A percentile compares a stretch with the other conserved stretches of the same genome.
Conservation (phyloP, 2,329 filamentous ascomycete species). For the Fusarium azukiicola region DNA sequence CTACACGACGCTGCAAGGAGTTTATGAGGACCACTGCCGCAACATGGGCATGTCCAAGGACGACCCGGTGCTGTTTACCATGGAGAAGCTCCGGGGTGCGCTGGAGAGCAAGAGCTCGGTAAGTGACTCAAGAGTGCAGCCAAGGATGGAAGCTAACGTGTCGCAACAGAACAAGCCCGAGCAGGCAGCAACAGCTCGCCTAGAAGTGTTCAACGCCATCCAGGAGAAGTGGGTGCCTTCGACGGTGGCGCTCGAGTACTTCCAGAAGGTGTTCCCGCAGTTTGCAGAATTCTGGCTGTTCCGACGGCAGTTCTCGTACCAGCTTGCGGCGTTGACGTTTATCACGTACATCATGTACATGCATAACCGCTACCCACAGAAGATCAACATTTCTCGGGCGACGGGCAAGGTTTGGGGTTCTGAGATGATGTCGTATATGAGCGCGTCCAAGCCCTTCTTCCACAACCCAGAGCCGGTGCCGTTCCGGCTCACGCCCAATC, state of each 20-base stretch:
- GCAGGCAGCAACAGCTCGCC: conserved; percentile 85
- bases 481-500: conserved; percentile 97
- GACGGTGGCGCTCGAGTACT: conserved; percentile 91
- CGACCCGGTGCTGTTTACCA: conserved; percentile 95
- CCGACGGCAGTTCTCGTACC: conserved; percentile 97
- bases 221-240: conserved; percentile 96
- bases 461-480: conserved; percentile 97
- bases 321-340: conserved; percentile 96
- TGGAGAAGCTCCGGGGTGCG: conserved; percentile 93
- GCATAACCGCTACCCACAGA: conserved; percentile 96
- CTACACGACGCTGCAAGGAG: conserved; percentile 95
- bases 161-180: conserved; percentile 81
- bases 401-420: conserved; percentile 98
- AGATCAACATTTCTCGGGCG: conserved; percentile 93
- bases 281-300: conserved; percentile 99
- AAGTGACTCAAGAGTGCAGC: conserved; percentile 58
- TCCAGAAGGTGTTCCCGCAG: conserved; percentile 91
- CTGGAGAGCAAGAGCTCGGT: conserved; percentile 83
- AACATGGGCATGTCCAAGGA: conserved; percentile 94
- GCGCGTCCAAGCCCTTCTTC: conserved; percentile 91
- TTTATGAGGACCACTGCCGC: conserved; percentile 98
- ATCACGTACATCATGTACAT: conserved; percentile 99
- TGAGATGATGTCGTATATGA: conserved; percentile 95
- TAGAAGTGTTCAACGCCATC: conserved; percentile 97
- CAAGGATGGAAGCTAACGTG: conserved; percentile 33